These are phyloP conservation scores for Solanum arcanum DNA, from an alignment of 257 asterid genomes.

Conservation along the genomic window DNA sequence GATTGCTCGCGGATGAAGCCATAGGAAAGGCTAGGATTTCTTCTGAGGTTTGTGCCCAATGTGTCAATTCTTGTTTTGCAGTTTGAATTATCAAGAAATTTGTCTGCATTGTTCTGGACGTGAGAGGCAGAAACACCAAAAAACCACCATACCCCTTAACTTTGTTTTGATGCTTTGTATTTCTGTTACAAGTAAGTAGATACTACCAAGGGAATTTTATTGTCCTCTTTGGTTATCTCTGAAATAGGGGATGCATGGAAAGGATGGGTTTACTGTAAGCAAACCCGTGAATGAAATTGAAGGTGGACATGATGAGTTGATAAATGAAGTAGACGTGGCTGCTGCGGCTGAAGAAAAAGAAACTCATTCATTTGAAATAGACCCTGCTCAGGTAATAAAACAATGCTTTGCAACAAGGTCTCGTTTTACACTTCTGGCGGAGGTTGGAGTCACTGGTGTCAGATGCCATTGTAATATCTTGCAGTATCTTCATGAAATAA, in stretches of 20 bases:
- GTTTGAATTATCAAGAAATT: background rate
- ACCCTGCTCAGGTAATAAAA: slow-evolving; percentile 68
- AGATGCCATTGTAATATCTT: background rate
- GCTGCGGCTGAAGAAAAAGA: slow-evolving; percentile 98
- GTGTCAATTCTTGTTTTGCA: background rate
- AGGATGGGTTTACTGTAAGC: slow-evolving; percentile 71
- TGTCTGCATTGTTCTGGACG: background rate
- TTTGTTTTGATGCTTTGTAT: background rate
- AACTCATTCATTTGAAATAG: slow-evolving; percentile 88
- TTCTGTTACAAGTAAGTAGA: background rate
- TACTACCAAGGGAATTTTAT: background rate
- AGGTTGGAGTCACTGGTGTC: background rate
- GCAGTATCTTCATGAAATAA: background rate
- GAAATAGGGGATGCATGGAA: slow-evolving; percentile 44
- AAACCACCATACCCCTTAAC: background rate
- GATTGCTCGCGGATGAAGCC: slow-evolving; percentile 64
- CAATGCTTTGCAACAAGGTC: background rate
- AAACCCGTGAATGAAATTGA: slow-evolving; percentile 79
- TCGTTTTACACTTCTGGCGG: background rate
- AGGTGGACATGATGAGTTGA: slow-evolving; percentile 81
- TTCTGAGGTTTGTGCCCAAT: slow-evolving; percentile 31
- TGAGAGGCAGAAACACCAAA: background rate
- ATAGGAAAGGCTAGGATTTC: slow-evolving; percentile 73
- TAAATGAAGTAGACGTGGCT: slow-evolving; percentile 84
- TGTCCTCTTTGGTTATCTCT: background rate